phyloP scores from a whole-genome alignment of 768 basidiomycete species.

The Dentipellis sp. region DNA sequence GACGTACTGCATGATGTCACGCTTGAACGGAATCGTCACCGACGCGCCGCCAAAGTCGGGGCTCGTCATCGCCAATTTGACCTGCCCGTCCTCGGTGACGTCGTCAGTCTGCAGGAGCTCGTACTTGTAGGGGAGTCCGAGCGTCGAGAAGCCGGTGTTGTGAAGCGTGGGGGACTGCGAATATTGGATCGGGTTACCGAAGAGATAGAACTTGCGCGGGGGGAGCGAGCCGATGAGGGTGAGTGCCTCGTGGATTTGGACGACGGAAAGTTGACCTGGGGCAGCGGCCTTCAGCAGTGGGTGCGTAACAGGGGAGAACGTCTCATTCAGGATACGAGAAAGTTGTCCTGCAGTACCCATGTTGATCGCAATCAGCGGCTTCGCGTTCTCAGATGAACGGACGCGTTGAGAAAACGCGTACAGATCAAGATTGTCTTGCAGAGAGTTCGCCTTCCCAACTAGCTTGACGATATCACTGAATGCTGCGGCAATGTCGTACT shows the following conservation, averaged over 20 bases:
- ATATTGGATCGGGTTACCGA: constrained; percentile 81
- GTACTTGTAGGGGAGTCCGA: constrained; percentile 84
- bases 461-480: constrained; percentile 91
- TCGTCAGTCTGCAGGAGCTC: constrained; percentile 62
- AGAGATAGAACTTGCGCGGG: constrained; percentile 68
- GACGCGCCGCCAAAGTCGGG: constrained; percentile 90
- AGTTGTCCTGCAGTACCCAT: constrained; percentile 87
- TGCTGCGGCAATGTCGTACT: constrained; percentile 53
- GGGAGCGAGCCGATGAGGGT: constrained; percentile 76
- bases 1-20: constrained; percentile 79
- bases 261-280: constrained; percentile 88
- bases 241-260: constrained; percentile 75
- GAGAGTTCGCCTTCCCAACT: constrained; percentile 68
- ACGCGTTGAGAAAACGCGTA: constrained; percentile 56
- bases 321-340: constrained; percentile 78
- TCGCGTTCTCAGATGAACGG: constrained; percentile 36
- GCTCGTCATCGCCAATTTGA: constrained; percentile 51
- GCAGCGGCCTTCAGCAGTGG: constrained; percentile 78
- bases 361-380: constrained; percentile 91
- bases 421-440: constrained; percentile 76
- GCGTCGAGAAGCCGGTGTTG: constrained; percentile 73
- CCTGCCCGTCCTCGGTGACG: constrained; percentile 43
- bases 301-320: constrained; percentile 88
- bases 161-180: constrained; percentile 93
- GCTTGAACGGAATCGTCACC: constrained; percentile 94